Evolutionary conservation across 441 rosid species (phyloP), one percentile per base, ranked within the genome.

Genomic region (Brassica balearica): DNA sequence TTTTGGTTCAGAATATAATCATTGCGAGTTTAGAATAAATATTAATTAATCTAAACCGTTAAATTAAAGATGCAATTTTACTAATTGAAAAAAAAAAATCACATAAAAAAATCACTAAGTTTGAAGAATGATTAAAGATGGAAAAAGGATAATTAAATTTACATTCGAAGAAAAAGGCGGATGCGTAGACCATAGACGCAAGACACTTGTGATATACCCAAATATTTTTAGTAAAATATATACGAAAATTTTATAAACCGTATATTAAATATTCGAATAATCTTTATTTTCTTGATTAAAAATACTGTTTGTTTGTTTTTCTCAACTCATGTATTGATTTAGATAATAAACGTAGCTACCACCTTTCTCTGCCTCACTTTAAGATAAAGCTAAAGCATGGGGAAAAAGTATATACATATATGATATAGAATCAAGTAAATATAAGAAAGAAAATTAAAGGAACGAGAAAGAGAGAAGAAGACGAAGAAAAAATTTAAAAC

Each of bases 301-400:
- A 60, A 56, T 65, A 56, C 14, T 56, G 60, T 58, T 29, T 70
- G 64, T 55, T 75, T 75, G 64, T 77, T 68, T 73, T 80, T 76
- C 74, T 80, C 77, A 71, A 76, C 60, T 61, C 70, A 71, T 76
- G 72, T 80, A 65, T 72, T 76, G 14, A 76, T 71, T 65, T 66
- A 67, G 81, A 77, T 74, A 72, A 75, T 72, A 78, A 84, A 86
- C 89, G 89, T 85, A 82, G 91, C 86, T 77, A 79, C 83, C 65
- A 82, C 89, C 91, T 91, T 88, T 91, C 83, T 85, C 82, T 84
- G 89, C 81, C 86, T 91, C 85, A 89, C 97, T 94, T 89, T 92
- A 88, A 86, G 90, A 87, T 80, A 94, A 94, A 94, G 98, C 87
- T 88, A 94, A 92, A 88, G 96, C 92, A 84, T 79, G 84, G 86